phyloP scores from a whole-genome alignment of 441 rosid genomes.

The Gossypium davidsonii region DNA sequence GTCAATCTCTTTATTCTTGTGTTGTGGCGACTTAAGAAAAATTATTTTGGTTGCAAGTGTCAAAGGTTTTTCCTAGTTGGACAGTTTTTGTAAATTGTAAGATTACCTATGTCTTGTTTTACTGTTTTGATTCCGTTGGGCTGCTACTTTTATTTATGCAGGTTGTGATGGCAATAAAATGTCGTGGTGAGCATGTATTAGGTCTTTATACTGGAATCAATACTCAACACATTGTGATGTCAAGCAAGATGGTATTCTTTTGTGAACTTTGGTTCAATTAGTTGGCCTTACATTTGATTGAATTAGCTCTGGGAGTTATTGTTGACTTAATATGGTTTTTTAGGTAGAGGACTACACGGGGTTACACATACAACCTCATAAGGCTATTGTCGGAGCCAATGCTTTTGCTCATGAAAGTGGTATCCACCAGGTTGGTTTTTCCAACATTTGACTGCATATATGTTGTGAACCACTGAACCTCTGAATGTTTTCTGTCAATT shows the following conservation, averaged over 20 bases:
- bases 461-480: neutral
- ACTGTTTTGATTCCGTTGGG: neutral
- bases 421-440: conserved; percentile 62
- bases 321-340: conserved; percentile 17
- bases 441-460: neutral
- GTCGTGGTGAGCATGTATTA: conserved; percentile 59
- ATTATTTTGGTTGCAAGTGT: conserved; percentile 3
- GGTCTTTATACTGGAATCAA: conserved; percentile 79
- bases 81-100: neutral
- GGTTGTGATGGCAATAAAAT: conserved; percentile 92
- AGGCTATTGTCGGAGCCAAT: conserved; percentile 91
- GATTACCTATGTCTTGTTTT: neutral
- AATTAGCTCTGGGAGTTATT: neutral
- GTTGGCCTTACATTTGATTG: neutral
- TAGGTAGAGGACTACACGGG: conserved; percentile 96
- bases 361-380: conserved; percentile 83
- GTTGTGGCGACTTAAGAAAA: neutral
- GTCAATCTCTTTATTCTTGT: neutral
- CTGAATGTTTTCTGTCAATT: neutral
- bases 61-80: neutral
- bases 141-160: conserved; percentile 18
- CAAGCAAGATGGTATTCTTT: conserved; percentile 87
- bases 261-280: neutral
- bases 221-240: conserved; percentile 69
- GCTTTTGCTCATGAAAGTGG: conserved; percentile 95